These are phyloP conservation scores for Cystobasidiaceae sp. DNA, from an alignment of 1,284 basidiomycete genomes.

Conservation along the genomic window DNA sequence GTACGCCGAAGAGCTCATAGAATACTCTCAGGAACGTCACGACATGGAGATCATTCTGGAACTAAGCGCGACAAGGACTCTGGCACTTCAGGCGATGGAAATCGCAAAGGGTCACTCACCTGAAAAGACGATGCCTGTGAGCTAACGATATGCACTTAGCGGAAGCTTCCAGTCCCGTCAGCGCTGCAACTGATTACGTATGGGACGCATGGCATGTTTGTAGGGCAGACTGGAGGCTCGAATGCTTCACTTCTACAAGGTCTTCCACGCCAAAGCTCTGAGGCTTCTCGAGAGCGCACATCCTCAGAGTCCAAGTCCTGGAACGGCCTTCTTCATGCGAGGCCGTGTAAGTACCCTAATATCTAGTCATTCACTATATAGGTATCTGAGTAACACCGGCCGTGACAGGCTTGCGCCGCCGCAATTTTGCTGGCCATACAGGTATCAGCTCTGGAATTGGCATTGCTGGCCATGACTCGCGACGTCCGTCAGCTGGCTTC, in stretches of 20 bases:
- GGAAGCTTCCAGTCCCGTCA: neutral
- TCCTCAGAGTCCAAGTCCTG: too few relatives aligned
- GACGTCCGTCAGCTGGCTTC: neutral
- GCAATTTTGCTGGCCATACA: slow-evolving; percentile 3
- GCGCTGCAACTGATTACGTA: neutral
- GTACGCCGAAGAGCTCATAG: neutral
- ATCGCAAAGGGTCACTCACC: neutral
- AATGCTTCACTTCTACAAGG: too few relatives aligned
- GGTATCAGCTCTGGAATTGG: neutral
- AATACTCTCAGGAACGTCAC: neutral
- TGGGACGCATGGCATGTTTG: too few relatives aligned
- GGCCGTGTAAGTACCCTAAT: neutral
- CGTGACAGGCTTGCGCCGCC: slow-evolving; percentile 4
- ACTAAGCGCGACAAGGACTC: neutral
- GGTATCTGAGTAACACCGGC: too few relatives aligned
- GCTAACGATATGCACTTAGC: neutral
- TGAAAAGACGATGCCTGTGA: neutral
- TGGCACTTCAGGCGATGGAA: neutral
- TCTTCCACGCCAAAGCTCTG: too few relatives aligned
- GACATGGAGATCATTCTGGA: slow-evolving; percentile 5
- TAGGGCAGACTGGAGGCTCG: too few relatives aligned
- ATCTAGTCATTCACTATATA: neutral
- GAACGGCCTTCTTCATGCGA: too few relatives aligned
- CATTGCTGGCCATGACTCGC: neutral
- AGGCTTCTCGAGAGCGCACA: too few relatives aligned